Base-by-base conservation (phyloP, 2,329 filamentous ascomycete genomes). In the Monilinia laxa region DNA sequence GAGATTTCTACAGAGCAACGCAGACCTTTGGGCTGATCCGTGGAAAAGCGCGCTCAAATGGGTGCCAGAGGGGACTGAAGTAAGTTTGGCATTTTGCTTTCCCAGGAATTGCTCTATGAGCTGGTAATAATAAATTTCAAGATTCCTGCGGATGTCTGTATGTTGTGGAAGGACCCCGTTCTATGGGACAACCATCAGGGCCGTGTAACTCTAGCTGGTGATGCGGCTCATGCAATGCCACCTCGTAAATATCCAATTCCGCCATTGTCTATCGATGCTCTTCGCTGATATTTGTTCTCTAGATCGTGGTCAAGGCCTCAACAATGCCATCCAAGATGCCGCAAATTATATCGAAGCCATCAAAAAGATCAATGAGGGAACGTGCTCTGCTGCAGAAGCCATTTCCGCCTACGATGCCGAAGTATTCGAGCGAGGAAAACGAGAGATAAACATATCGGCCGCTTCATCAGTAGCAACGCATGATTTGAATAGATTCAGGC, bases 241-340 rank as follows among this genome's bases (percentile, higher is more conserved):
- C 51, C 58, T 40, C 53, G 57, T 66, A 40, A 62, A 58, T 42
- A 25, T 28, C 14, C n/a, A 11, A 7, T 25, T 12, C 20, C 2
- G 14, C 31, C 25, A 53, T 31, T 10, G 47, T 14, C 14, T 56
- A 6, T 25, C 1, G 25, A 25, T 6, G n/a, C 40, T 23, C 20
- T 31, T 20, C 4, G 20, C 53, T 65, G 57, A 49, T 2, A 1
- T 5, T 9, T 1, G 9, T 18, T 42, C 47, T 35, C 9, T 54
- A 67, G 65, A 67, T 64, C 65, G 65, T 28, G 65, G 59, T 9
- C 65, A 67, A 58, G 65, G 65, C 3, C 53, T 67, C 45, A 67
- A 64, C 35, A 63, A 67, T 23, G 59, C 65, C 11, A 67, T 67
- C 25, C 9, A 35, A 47, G 65, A 64, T n/a, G 59, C 65, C 3